Evolutionary conservation across 331 rosid genomes (phyloP), one percentile per base, ranked within the genome.

Genomic region (Rhamnella rubrinervis): DNA sequence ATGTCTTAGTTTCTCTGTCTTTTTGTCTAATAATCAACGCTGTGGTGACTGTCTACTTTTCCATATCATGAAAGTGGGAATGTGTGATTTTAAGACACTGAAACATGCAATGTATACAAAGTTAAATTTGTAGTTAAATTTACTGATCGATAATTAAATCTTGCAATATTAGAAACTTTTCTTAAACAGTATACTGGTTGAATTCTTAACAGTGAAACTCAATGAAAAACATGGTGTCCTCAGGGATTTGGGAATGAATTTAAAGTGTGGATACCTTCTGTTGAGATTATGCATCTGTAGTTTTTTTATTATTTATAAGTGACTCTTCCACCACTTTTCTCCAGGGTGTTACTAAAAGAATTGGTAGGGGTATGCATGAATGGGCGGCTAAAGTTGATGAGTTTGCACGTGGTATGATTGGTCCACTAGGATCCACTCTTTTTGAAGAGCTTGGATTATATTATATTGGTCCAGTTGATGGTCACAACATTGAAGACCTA

Each of bases 401-500:
- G 85, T 93, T 81, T 83, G 96, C 97, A 14, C 97, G 98, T 49
- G 98, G 98, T 74, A 87, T 93, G 97, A 82, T 93, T 21, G 98
- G 98, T 71, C 98, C 97, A 25, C 75, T 37, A 3, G 97, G 98
- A 67, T 77, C 96, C 72, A 93, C 98, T 72, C 97, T 93, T 73
- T n/a, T 93, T 74, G 98, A 93, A 77, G 95, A 93, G 85, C 98
- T 93, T 71, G 98, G 98, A 55, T 73, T 93, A 82, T 93, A 93
- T 73, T 90, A 90, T 76, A 93, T 93, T 61, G 98, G 98, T 41
- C 98, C 97, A 19, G 96, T 93, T 66, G 97, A 93, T 75, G 98
- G 98, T 72, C 90, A 84, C 82, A 88, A 93, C 68, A 64, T 93
- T 63, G 96, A 90, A 73, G 96, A 93, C 73, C 82, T 93, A 18